A percentile compares a stretch with the other conserved stretches of the same genome.
These are phyloP conservation scores for Daedaleopsis nitida DNA, from an alignment of 768 basidiomycete genomes.

Conservation along the genomic window DNA sequence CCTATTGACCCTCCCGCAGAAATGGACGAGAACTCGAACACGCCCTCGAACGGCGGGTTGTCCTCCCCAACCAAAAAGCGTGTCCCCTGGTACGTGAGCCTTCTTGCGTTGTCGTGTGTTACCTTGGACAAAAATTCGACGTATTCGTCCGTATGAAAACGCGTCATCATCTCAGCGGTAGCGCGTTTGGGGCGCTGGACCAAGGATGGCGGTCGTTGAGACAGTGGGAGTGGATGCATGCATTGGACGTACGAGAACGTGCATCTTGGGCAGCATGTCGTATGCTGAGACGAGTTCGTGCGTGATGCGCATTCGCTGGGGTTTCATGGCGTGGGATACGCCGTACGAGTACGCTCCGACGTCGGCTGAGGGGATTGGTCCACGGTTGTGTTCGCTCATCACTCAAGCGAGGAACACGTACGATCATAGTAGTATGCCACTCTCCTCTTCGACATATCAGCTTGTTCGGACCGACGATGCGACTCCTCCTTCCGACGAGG, in stretches of 20 bases:
- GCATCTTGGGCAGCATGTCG: conserved; percentile 93
- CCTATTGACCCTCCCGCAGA: conserved; percentile 95
- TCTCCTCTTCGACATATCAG: conserved; percentile 70
- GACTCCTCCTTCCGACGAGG: too few relatives aligned
- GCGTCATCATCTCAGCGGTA: conserved; percentile 61
- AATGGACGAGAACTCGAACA: conserved; percentile 97
- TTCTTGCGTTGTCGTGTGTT: conserved; percentile 88
- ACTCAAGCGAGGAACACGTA: conserved; percentile 32
- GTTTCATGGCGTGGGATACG: conserved; percentile 93
- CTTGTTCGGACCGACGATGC: too few relatives aligned
- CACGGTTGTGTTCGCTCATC: background rate
- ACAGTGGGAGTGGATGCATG: background rate
- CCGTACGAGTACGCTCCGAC: conserved; percentile 82
- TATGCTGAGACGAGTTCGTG: conserved; percentile 92
- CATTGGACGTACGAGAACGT: conserved; percentile 68
- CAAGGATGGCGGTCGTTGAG: background rate
- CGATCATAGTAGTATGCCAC: conserved; percentile 84
- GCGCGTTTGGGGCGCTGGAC: conserved; percentile 37
- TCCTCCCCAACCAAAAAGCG: conserved; percentile 85
- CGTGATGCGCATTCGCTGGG: conserved; percentile 91
- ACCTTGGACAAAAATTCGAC: conserved; percentile 88
- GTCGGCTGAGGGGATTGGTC: conserved; percentile 48
- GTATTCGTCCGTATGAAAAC: conserved; percentile 99
- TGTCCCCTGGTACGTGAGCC: conserved; percentile 80
- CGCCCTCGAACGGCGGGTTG: conserved; percentile 94